phyloP scores from a whole-genome alignment of 2,329 filamentous ascomycete species.

The Botryotinia globosa region DNA sequence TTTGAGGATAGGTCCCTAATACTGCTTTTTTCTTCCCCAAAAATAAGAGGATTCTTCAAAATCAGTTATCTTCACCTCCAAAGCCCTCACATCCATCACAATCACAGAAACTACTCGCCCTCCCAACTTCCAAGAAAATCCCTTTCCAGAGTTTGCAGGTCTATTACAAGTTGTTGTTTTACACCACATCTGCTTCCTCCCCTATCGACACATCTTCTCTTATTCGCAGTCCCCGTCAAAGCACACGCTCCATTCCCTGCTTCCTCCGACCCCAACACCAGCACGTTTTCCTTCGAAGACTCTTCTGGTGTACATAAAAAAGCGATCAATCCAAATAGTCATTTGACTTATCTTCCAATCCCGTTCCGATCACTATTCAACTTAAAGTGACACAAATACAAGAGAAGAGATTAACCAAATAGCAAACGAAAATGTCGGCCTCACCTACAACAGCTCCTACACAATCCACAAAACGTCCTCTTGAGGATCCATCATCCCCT shows the following conservation, averaged over 20 bases:
- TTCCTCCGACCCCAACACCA: conserved; percentile 57
- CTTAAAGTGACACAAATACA: conserved; percentile 27
- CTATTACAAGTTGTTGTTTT: conserved; percentile 28
- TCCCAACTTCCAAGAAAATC: conserved; percentile 35
- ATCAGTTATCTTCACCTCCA: conserved; percentile 35
- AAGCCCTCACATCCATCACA: conserved; percentile 27
- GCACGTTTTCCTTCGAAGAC: conserved; percentile 90
- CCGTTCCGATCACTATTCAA: conserved; percentile 43
- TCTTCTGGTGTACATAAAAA: conserved; percentile 78
- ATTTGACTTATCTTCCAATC: conserved; percentile 46
- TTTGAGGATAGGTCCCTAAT: conserved; percentile 41
- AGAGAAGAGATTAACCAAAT: conserved; percentile 39
- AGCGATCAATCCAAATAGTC: conserved; percentile 53
- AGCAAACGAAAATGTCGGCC: conserved; percentile 65
- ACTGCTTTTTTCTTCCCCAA: conserved; percentile 35
- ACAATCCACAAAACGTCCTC: conserved; percentile 81
- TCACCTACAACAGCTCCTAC: conserved; percentile 61
- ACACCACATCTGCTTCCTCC: conserved; percentile 41
- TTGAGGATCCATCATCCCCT: conserved; percentile 95
- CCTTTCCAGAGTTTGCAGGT: conserved; percentile 36
- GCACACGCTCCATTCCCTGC: conserved; percentile 38
- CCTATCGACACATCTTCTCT: conserved; percentile 37
- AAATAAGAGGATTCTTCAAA: conserved; percentile 30
- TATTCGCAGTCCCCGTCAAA: conserved; percentile 38
- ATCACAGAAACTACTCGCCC: conserved; percentile 13